Conservation (phyloP, 116 monocot genomes). For the Phalaenopsis hybrid region DNA sequence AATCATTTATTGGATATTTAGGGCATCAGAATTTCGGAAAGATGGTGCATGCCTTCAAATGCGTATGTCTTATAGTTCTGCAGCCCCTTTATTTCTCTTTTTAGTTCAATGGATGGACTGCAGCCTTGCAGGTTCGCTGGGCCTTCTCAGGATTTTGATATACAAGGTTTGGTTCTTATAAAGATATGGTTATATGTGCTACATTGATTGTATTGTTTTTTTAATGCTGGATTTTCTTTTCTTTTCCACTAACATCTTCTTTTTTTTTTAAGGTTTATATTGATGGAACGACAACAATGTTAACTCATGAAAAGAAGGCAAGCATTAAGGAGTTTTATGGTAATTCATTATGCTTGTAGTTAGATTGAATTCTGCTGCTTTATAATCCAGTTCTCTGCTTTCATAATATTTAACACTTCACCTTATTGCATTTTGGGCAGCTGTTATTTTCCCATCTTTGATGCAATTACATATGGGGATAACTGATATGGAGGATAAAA, state of each 20-base stretch:
- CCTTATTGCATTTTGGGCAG: constrained; percentile 15
- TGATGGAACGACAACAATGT: constrained; percentile 42
- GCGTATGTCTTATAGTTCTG: constrained; percentile 42
- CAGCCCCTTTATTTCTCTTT: constrained; percentile 48
- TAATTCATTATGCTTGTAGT: neutral
- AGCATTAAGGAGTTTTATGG: constrained; percentile 16
- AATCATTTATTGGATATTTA: neutral
- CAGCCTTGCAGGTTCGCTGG: constrained; percentile 43
- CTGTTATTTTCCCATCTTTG: constrained; percentile 44
- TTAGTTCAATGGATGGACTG: constrained; percentile 47
- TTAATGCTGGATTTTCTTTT: constrained; percentile 3
- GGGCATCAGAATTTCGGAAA: constrained; percentile 15
- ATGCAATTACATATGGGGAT: constrained; percentile 48
- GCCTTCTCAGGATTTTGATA: constrained; percentile 41
- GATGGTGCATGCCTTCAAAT: constrained; percentile 50
- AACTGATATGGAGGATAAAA: constrained; percentile 36
- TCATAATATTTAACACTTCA: neutral
- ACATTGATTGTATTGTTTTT: neutral
- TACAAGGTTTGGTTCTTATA: constrained; percentile 26
- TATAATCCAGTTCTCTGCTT: neutral
- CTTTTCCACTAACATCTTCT: neutral
- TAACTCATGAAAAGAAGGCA: constrained; percentile 18
- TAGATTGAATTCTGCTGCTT: neutral
- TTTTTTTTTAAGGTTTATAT: constrained; percentile 25
- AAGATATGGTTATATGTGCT: neutral